These are phyloP conservation scores for Theobroma grandiflorum DNA, from an alignment of 441 rosid species.

Conservation along the genomic window DNA sequence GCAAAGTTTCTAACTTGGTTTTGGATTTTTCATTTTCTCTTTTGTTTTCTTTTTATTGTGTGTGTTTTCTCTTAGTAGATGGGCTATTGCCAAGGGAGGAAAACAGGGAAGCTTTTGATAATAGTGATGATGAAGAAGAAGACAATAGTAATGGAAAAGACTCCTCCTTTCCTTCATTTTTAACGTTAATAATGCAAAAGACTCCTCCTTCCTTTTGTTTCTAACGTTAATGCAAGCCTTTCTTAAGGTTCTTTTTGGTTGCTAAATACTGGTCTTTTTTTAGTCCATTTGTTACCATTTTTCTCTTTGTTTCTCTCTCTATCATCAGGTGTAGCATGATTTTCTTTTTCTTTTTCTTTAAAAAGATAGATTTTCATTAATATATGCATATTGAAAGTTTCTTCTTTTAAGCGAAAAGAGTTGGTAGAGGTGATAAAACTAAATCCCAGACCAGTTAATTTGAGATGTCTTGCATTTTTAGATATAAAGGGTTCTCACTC, in stretches of 20 bases:
- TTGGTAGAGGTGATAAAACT: background rate
- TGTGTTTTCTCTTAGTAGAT: background rate
- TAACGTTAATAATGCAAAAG: conserved; percentile 1
- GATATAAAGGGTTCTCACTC: background rate
- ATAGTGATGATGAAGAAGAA: conserved; percentile 1
- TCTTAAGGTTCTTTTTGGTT: background rate
- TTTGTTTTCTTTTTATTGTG: background rate
- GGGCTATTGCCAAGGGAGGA: background rate
- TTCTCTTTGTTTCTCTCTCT: background rate
- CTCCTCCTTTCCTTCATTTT: background rate
- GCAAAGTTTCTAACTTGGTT: background rate
- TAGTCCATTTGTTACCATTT: background rate
- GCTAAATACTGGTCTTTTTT: background rate
- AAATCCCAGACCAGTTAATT: background rate
- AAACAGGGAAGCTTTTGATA: background rate
- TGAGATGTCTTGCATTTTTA: conserved; percentile 1
- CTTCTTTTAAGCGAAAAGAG: background rate
- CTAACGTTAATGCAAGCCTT: background rate
- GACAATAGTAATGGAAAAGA: conserved; percentile 12
- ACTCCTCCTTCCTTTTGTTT: background rate
- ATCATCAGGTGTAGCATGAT: background rate
- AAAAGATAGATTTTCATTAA: background rate
- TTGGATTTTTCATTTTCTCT: background rate
- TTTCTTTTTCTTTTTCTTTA: background rate
- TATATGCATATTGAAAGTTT: background rate